Evolutionary conservation across 2,329 filamentous ascomycete genomes (phyloP), one percentile per base, ranked within the genome.

Genomic region (Aspergillus fumigatus): DNA sequence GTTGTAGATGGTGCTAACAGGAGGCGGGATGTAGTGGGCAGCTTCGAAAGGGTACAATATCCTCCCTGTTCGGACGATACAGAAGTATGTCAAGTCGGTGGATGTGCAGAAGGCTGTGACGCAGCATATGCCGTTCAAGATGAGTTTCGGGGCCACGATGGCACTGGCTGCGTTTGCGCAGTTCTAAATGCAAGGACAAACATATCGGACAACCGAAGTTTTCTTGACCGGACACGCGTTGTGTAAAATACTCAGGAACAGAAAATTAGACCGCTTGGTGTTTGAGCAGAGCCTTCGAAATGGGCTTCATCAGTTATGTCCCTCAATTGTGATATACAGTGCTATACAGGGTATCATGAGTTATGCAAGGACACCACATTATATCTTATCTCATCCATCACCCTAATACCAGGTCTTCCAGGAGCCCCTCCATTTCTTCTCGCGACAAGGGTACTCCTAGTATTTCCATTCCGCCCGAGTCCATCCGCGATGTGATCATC

Each of bases 401-500:
- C 52, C 68, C 69, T 59, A 76, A 61, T 51, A 79, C 72, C 50
- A 87, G 68, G 63, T 97, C 94, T 69, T 97, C 93, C 60, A 97
- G 73, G 49, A 96, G 89, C 1, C 83, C 87, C 73, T 97, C 93
- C 69, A 97, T 79, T 75, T 99, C 94, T 62, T 96, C 92, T 64
- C 87, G 88, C 47, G 87, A 82, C 68, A 97, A 91, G 0, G 94
- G 94, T 14, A 96, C 84, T 63, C 89, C 88, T 49, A 99, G 74
- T 52, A 94, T 78, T 71, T 97, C 94, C 2, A 88, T 92, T 3
- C 94, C 94, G 55, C 92, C 79, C 0, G 84, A 83, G 72, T 99
- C 93, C 69, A 93, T 93, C 60, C 87, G 85, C 59, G 89, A 95
- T 54, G 90, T 90, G 61, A 99, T 89, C 86, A 99, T 97, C 69